A percentile compares a stretch with the other conserved stretches of the same genome.
Evolutionary conservation across 768 basidiomycete species (phyloP).

Genomic region (Agrocybe pediades): DNA sequence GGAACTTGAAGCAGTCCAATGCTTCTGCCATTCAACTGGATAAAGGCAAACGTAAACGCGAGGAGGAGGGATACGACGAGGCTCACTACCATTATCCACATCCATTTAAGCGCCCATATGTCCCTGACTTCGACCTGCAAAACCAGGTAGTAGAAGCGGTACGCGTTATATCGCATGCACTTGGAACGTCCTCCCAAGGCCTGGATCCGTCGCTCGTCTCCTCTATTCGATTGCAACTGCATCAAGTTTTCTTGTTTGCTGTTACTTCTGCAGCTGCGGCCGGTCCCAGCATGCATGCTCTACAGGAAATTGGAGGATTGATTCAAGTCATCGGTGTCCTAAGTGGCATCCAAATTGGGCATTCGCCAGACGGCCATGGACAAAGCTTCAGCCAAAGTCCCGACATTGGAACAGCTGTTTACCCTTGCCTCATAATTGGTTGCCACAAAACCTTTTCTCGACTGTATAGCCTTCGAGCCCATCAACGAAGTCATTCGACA

Average conservation of each 20-base stretch:
- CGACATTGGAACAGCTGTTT: slow-evolving; percentile 76
- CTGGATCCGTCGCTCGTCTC: slow-evolving; percentile 62
- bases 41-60: slow-evolving; percentile 77
- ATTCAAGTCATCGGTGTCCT: slow-evolving; percentile 83
- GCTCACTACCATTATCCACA: slow-evolving; percentile 27
- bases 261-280: slow-evolving; percentile 65
- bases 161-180: slow-evolving; percentile 51
- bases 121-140: slow-evolving; percentile 49
- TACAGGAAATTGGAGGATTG: slow-evolving; percentile 80
- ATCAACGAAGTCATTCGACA: slow-evolving; percentile 65
- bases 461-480: slow-evolving; percentile 68
- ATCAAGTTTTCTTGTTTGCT: slow-evolving; percentile 78
- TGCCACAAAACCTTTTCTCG: slow-evolving; percentile 74
- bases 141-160: slow-evolving; percentile 63
- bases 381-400: slow-evolving; percentile 30
- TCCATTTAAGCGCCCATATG: slow-evolving; percentile 46
- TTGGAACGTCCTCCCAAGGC: slow-evolving; percentile 41
- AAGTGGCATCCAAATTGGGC: slow-evolving; percentile 71
- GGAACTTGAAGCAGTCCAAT: slow-evolving; percentile 63
- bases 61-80: slow-evolving; percentile 55
- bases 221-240: slow-evolving; percentile 72
- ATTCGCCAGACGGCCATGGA: slow-evolving; percentile 38
- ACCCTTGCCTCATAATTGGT: slow-evolving; percentile 68
- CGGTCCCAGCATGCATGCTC: slow-evolving; percentile 52
- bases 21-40: slow-evolving; percentile 63